Percentiles rank a stretch among this genome's conserved stretches.
phyloP scores from a whole-genome alignment of 768 basidiomycete species.

The Daedalea quercina region DNA sequence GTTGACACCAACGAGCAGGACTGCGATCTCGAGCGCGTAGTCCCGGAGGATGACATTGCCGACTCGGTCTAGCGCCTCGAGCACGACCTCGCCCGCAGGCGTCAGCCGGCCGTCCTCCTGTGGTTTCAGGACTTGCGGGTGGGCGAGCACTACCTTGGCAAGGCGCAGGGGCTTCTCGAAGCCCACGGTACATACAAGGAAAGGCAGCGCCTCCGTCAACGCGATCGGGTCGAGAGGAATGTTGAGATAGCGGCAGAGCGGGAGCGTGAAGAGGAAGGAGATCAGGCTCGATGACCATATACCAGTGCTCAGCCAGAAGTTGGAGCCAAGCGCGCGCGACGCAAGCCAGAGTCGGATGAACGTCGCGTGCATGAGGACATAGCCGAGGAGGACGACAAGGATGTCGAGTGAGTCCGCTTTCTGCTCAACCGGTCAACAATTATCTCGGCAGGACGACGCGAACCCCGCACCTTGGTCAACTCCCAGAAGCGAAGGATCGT shows the following conservation, averaged over 20 bases:
- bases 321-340: slow-evolving; percentile 78
- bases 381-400: slow-evolving; percentile 87
- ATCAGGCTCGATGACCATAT: slow-evolving; percentile 78
- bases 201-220: slow-evolving; percentile 92
- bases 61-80: slow-evolving; percentile 72
- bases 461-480: slow-evolving; percentile 55
- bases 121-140: slow-evolving; percentile 46
- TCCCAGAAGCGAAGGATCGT: slow-evolving; percentile 81
- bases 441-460: background rate
- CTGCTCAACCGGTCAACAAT: slow-evolving; percentile 27
- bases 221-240: slow-evolving; percentile 91
- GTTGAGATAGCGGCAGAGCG: slow-evolving; percentile 65
- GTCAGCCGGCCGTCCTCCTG: slow-evolving; percentile 44
- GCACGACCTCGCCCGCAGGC: slow-evolving; percentile 77
- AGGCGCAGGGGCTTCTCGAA: slow-evolving; percentile 97
- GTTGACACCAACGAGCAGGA: slow-evolving; percentile 81
- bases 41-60: slow-evolving; percentile 87
- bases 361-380: slow-evolving; percentile 91
- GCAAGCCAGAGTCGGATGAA: slow-evolving; percentile 89
- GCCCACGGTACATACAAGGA: slow-evolving; percentile 95
- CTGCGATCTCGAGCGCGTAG: slow-evolving; percentile 87
- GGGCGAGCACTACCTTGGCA: slow-evolving; percentile 82
- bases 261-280: slow-evolving; percentile 79
- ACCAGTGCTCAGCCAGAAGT: slow-evolving; percentile 66
- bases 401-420: slow-evolving; percentile 97